Conservation (phyloP, 2,329 filamentous ascomycete species). For the Claviceps spartinae region DNA sequence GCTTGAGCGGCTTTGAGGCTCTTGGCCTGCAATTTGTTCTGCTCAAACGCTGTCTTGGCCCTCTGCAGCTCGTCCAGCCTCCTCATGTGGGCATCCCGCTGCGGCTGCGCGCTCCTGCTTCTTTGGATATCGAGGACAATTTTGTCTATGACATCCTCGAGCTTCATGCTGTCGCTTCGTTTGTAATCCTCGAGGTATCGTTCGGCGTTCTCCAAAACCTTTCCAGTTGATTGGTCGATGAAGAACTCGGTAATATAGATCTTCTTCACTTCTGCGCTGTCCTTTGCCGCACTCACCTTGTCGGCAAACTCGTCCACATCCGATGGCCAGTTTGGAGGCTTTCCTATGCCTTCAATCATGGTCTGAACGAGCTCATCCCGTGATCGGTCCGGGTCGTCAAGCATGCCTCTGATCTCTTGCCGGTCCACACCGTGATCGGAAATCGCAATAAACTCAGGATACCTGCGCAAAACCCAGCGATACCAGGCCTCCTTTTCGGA, state of each 20-base stretch:
- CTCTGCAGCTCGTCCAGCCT: conserved; percentile 33
- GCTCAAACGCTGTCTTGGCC: conserved; percentile 36
- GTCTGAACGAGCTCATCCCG: conserved; percentile 23
- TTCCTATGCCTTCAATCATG: conserved; percentile 24
- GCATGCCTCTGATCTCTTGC: conserved; percentile 21
- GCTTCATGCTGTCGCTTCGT: conserved; percentile 12
- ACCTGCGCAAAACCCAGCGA: conserved; percentile 27
- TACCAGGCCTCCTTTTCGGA: conserved; percentile 42
- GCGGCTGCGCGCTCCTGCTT: conserved; percentile 17
- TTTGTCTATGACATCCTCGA: conserved; percentile 22
- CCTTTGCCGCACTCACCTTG: conserved; percentile 19
- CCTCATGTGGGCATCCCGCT: conserved; percentile 24
- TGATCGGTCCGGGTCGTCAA: conserved; percentile 24
- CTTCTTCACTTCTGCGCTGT: conserved; percentile 21
- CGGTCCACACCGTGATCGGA: conserved; percentile 16
- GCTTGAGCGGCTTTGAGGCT: conserved; percentile 18
- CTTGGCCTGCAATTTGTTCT: conserved; percentile 26
- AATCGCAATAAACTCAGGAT: conserved; percentile 24
- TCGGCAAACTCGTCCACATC: conserved; percentile 21
- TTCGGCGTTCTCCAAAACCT: conserved; percentile 18
- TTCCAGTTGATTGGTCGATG: conserved; percentile 20
- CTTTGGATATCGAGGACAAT: conserved; percentile 20
- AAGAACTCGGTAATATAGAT: conserved; percentile 30
- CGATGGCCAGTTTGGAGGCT: conserved; percentile 18
- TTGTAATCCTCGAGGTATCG: conserved; percentile 27